Evolutionary conservation across 2,329 filamentous ascomycete genomes (phyloP).

Genomic region (Lasiodiplodia theobromae): DNA sequence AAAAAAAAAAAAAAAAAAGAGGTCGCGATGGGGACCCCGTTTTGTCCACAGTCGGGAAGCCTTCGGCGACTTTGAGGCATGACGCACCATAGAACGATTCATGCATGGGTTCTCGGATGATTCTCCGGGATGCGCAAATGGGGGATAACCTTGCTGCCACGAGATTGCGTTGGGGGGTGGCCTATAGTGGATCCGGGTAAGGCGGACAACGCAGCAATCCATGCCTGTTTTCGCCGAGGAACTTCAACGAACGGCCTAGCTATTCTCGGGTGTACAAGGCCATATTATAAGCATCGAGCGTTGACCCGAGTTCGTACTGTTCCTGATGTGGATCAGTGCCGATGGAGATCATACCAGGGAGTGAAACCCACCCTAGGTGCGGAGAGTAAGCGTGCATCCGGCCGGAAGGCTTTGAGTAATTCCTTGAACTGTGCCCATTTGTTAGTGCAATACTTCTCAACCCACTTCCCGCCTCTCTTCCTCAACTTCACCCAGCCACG

Average conservation of each 20-base stretch:
- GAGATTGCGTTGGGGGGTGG: background rate
- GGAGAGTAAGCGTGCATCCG: background rate
- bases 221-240: background rate
- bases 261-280: background rate
- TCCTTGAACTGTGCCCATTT: background rate
- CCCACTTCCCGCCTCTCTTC: background rate
- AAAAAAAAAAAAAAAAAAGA: background rate
- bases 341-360: constrained; percentile 6
- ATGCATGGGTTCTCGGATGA: background rate
- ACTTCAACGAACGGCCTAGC: background rate
- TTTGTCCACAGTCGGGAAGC: background rate
- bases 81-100: background rate
- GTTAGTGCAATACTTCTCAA: background rate
- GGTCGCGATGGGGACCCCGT: background rate
- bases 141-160: background rate
- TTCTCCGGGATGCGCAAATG: background rate
- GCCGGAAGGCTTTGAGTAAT: background rate
- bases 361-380: constrained; percentile 6
- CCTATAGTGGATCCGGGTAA: background rate
- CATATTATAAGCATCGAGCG: background rate
- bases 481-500: background rate
- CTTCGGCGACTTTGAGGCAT: background rate
- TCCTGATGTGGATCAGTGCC: background rate
- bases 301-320: background rate
- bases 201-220: background rate